These are phyloP conservation scores for Hylodesmum podocarpum DNA, from an alignment of 306 rosid species.

Conservation along the genomic window DNA sequence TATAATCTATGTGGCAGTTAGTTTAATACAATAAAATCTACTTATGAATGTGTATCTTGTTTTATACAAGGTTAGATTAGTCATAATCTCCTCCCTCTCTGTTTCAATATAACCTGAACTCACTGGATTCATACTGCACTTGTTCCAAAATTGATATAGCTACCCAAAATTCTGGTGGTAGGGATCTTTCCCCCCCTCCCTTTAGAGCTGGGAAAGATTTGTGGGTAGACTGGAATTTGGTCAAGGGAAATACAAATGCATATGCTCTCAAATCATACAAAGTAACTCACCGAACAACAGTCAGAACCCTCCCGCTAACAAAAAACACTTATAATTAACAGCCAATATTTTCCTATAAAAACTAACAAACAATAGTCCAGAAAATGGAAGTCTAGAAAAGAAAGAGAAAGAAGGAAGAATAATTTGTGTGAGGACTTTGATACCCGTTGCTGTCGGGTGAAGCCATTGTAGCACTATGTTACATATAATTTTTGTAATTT, in stretches of 20 bases:
- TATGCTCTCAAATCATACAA: not conserved
- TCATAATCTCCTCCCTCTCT: conserved; percentile 13
- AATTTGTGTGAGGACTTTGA: not conserved
- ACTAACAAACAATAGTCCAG: not conserved
- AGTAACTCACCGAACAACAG: conserved; percentile 22
- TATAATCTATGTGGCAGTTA: not conserved
- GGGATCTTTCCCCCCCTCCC: not conserved
- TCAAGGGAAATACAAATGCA: not conserved
- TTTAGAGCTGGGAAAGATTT: not conserved
- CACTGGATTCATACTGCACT: not conserved
- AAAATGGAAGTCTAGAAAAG: not conserved
- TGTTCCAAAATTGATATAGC: not conserved
- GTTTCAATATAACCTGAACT: conserved; percentile 19
- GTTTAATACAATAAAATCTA: conserved; percentile 13
- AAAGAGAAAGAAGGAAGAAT: not conserved
- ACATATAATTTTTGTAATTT: not conserved
- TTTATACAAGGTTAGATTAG: not conserved
- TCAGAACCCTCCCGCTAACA: too few relatives aligned
- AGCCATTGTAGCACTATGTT: not conserved
- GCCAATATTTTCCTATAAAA: too few relatives aligned
- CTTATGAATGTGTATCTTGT: conserved; percentile 3
- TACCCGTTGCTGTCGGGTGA: not conserved
- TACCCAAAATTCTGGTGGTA: not conserved
- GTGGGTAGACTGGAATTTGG: not conserved
- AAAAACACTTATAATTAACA: too few relatives aligned